Evolutionary conservation across 2,329 filamentous ascomycete species (phyloP), one percentile per base, ranked within the genome.

Genomic region (Aspergillus spinulosporus): DNA sequence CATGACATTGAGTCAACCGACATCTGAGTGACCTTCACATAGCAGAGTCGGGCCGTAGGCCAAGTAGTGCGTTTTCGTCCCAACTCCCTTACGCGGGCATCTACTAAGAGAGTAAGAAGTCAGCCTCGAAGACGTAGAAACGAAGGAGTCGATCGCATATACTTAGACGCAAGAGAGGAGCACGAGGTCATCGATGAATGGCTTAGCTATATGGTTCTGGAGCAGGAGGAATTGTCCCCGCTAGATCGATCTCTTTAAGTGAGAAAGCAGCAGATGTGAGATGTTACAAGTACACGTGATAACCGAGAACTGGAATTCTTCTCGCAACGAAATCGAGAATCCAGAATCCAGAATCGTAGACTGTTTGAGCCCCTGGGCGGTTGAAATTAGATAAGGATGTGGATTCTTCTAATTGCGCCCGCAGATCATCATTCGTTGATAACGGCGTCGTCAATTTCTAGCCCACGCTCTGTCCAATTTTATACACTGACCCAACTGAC

Each of bases 381-480:
- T 40, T 42, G 26, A 31, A 34, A 39, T 34, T 52, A 14, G 45
- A 46, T 29, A 46, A 9, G 26, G 11, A 36, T 21, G n/a, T 36
- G 51, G 45, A 40, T 32, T 14, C 26, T 40, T 48, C 14, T 40
- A 7, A 54, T 42, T 54, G 52, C 52, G 52, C 34, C 43, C 49
- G 52, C 52, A 48, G 52, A 54, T 54, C 52, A 43, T 54, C 51
- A 46, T 53, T 47, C 44, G 43, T 40, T 37, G 36, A 40, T 48
- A 54, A 54, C 45, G 52, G 44, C 36, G 21, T 34, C 32, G 11
- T 48, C 43, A 7, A 12, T 29, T 51, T 8, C 26, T 8, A 39
- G 39, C 26, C 31, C n/a, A 11, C 15, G 34, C 29, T 9, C 14
- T 29, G 47, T 14, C 36, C 47, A 49, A n/a, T 26, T 26, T 40